Conservation (phyloP, 164 flowering plant genomes). For the Vitis vinifera region DNA sequence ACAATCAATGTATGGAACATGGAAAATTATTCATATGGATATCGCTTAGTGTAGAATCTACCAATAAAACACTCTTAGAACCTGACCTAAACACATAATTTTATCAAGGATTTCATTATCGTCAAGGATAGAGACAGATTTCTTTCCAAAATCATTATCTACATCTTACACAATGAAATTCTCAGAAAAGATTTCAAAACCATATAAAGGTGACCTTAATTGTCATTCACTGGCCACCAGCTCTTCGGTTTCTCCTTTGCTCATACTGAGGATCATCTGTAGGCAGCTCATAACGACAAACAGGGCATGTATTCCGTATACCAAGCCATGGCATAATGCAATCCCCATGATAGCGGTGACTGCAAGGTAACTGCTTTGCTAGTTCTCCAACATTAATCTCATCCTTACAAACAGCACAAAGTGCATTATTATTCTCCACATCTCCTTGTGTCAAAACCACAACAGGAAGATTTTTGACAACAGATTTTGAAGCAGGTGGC, state of each 20-base stretch:
- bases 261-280: constrained; percentile 65
- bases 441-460: constrained; percentile 40
- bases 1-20: background rate
- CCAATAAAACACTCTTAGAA: constrained; percentile 7
- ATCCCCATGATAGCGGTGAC: constrained; percentile 54
- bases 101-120: constrained; percentile 4
- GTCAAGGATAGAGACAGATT: background rate
- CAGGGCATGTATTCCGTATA: constrained; percentile 63
- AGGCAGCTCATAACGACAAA: constrained; percentile 59
- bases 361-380: constrained; percentile 54
- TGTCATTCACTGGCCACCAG: constrained; percentile 18
- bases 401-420: constrained; percentile 70
- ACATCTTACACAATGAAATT: constrained; percentile 14
- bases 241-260: constrained; percentile 29
- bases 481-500: constrained; percentile 48
- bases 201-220: background rate
- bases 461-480: constrained; percentile 36
- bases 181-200: constrained; percentile 11
- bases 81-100: background rate
- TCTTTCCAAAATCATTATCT: constrained; percentile 15
- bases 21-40: background rate
- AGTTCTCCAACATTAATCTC: constrained; percentile 42
- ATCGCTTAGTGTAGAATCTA: constrained; percentile 1
- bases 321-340: constrained; percentile 64
- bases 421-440: constrained; percentile 24